Conservation (phyloP, 192 early-diverging fungal species). For the Coemansia sp. region DNA sequence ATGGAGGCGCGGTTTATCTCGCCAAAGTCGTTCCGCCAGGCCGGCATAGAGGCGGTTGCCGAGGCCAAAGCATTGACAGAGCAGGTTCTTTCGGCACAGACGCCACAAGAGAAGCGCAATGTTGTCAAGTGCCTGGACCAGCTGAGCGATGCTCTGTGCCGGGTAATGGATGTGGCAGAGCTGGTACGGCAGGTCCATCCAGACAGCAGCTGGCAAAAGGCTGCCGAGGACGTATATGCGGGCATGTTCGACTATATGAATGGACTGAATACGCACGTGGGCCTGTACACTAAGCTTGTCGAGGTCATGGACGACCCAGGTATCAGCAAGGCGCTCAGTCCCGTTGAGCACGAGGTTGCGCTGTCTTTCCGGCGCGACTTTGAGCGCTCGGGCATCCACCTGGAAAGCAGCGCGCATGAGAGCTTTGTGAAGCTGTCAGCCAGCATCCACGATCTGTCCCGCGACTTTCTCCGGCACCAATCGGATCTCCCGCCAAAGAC, state of each 20-base stretch:
- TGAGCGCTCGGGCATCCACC: constrained; percentile 91
- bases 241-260: constrained; percentile 81
- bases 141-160: constrained; percentile 81
- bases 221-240: constrained; percentile 72
- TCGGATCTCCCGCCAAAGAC: constrained; percentile 2
- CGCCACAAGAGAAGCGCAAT: constrained; percentile 52
- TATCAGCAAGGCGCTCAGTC: constrained; percentile 52
- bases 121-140: constrained; percentile 86
- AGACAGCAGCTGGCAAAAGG: constrained; percentile 57
- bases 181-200: constrained; percentile 91
- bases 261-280: constrained; percentile 85
- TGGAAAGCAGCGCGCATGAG: constrained; percentile 57
- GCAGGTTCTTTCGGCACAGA: constrained; percentile 16
- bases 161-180: constrained; percentile 88
- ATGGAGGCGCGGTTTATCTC: constrained; percentile 47
- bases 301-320: constrained; percentile 55
- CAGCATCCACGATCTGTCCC: constrained; percentile 68
- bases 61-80: constrained; percentile 34
- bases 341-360: constrained; percentile 71
- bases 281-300: constrained; percentile 73
- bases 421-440: constrained; percentile 81
- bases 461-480: constrained; percentile 59
- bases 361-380: constrained; percentile 84
- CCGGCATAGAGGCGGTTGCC: constrained; percentile 30
- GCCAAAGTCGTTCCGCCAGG: constrained; percentile 31